Conservation (phyloP, 345 rosid species). For the Microcos paniculata region DNA sequence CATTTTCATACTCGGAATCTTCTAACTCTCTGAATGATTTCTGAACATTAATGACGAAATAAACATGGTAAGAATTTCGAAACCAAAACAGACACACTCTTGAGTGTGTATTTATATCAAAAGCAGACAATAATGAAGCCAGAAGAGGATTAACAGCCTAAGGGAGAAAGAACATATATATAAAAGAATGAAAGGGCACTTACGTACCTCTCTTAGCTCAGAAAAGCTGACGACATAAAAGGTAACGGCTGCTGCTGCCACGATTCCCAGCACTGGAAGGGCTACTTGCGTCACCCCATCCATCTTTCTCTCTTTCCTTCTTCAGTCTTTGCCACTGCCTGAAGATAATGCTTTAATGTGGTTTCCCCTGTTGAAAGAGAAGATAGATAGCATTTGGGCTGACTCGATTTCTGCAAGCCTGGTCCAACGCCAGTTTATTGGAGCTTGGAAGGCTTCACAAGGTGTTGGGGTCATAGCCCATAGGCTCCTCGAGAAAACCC, state of each 20-base stretch:
- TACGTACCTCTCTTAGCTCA: constrained; percentile 14
- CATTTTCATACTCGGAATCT: constrained; percentile 3
- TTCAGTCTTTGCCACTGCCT: background rate
- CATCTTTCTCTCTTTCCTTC: constrained; percentile 8
- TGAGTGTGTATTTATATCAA: too few relatives aligned
- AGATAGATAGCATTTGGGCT: background rate
- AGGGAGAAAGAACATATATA: background rate
- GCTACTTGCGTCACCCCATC: constrained; percentile 16
- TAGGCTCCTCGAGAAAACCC: too few relatives aligned
- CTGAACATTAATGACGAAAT: background rate
- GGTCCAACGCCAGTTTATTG: too few relatives aligned
- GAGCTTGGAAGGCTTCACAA: too few relatives aligned
- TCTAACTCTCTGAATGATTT: constrained; percentile 17
- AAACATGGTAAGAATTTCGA: too few relatives aligned
- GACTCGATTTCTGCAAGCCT: background rate
- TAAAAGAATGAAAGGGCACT: background rate
- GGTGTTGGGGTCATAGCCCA: too few relatives aligned
- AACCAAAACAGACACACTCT: background rate
- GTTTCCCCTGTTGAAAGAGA: too few relatives aligned
- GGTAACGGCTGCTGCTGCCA: constrained; percentile 20
- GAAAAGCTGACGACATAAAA: constrained; percentile 21
- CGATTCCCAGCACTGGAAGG: constrained; percentile 18
- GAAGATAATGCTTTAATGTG: background rate
- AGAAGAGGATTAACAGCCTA: background rate
- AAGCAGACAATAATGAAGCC: background rate